Percentiles rank a stretch among this genome's conserved stretches.
phyloP scores from a whole-genome alignment of 2,329 filamentous ascomycete species.

The Lachnellula arida region DNA sequence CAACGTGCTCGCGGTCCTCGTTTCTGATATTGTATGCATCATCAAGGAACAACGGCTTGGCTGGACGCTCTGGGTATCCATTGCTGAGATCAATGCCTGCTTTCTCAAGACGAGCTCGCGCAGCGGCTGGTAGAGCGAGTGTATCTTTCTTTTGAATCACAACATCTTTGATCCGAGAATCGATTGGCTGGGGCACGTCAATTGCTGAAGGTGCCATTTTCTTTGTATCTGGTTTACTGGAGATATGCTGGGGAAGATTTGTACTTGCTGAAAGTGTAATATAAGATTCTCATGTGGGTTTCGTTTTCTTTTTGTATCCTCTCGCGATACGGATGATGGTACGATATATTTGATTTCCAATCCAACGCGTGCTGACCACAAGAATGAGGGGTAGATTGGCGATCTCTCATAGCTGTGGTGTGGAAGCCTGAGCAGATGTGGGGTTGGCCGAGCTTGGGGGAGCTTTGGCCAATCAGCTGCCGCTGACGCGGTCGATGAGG shows the following conservation, averaged over 20 bases:
- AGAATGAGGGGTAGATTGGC: constrained; percentile 1
- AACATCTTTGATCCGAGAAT: constrained; percentile 58
- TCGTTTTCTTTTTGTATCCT: neutral
- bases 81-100: constrained; percentile 64
- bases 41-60: constrained; percentile 62
- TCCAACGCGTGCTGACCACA: neutral
- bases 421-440: constrained; percentile 13
- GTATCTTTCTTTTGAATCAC: constrained; percentile 59
- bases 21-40: constrained; percentile 64
- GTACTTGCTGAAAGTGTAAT: neutral
- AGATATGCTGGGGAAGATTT: no score
- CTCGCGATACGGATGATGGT: neutral
- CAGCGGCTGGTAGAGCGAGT: constrained; percentile 53
- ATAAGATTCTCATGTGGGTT: neutral
- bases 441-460: constrained; percentile 12
- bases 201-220: constrained; percentile 41
- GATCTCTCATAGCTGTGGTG: neutral
- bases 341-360: neutral
- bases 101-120: constrained; percentile 57
- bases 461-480: neutral
- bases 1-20: constrained; percentile 49
- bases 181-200: constrained; percentile 50
- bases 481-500: neutral
- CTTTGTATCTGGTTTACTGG: neutral
- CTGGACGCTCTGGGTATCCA: constrained; percentile 68